Percentiles rank a stretch among this genome's conserved stretches.
These are phyloP conservation scores for Colletotrichum destructivum DNA, from an alignment of 2,329 filamentous ascomycete species.

Conservation along the genomic window DNA sequence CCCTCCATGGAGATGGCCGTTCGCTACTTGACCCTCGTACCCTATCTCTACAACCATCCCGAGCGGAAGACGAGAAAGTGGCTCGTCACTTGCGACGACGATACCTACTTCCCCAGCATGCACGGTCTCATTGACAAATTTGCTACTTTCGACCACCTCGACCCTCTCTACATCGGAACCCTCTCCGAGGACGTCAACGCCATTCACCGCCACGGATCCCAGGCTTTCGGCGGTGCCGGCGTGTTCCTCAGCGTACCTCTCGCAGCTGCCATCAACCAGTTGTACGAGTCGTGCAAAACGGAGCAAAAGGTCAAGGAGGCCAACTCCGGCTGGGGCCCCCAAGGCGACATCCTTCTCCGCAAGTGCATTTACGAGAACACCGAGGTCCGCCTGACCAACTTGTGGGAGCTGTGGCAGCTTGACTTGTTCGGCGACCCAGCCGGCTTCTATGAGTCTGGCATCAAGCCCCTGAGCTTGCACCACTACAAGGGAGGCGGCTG, in stretches of 20 bases:
- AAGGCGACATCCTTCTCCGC: slow-evolving; percentile 73
- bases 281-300: slow-evolving; percentile 62
- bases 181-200: slow-evolving; percentile 74
- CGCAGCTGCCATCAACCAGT: slow-evolving; percentile 60
- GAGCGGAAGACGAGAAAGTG: slow-evolving; percentile 67
- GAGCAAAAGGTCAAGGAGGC: slow-evolving; percentile 68
- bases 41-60: slow-evolving; percentile 67
- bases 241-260: slow-evolving; percentile 72
- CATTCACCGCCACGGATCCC: slow-evolving; percentile 72
- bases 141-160: slow-evolving; percentile 64
- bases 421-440: slow-evolving; percentile 73
- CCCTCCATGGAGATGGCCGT: slow-evolving; percentile 70
- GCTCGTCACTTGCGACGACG: slow-evolving; percentile 75
- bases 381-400: slow-evolving; percentile 68
- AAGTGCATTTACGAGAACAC: slow-evolving; percentile 77
- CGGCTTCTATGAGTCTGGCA: slow-evolving; percentile 75
- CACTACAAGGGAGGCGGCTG: slow-evolving; percentile 75
- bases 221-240: slow-evolving; percentile 75
- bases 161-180: slow-evolving; percentile 72
- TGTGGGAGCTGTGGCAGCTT: slow-evolving; percentile 73
- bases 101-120: slow-evolving; percentile 76
- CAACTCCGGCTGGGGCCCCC: slow-evolving; percentile 71
- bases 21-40: slow-evolving; percentile 69
- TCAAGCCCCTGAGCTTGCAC: slow-evolving; percentile 73
- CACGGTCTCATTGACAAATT: slow-evolving; percentile 67